phyloP scores from a whole-genome alignment of 2,329 filamentous ascomycete genomes.

The Scedosporium minutisporum region DNA sequence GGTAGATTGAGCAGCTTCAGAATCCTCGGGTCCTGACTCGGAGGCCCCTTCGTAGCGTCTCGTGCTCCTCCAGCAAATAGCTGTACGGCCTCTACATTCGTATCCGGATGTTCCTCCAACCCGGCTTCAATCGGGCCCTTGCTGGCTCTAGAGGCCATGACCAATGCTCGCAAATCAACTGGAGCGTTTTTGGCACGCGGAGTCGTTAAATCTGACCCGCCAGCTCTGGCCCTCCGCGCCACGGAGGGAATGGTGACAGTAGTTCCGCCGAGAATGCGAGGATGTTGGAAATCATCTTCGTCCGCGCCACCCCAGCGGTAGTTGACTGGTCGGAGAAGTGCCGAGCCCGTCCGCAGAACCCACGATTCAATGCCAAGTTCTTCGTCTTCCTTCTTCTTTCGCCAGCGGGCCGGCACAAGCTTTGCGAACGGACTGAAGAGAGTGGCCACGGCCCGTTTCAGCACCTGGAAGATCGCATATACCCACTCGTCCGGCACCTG shows the following conservation, averaged over 20 bases:
- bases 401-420: constrained; percentile 11
- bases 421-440: constrained; percentile 10
- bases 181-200: background rate
- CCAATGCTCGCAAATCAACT: constrained; percentile 20
- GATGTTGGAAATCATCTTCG: constrained; percentile 9
- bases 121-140: constrained; percentile 16
- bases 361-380: constrained; percentile 12
- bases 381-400: constrained; percentile 10
- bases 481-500: constrained; percentile 28
- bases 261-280: background rate
- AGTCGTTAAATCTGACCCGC: background rate
- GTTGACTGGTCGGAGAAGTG: constrained; percentile 13
- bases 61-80: constrained; percentile 18
- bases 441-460: constrained; percentile 12
- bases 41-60: constrained; percentile 20
- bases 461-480: constrained; percentile 16
- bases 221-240: constrained; percentile 8
- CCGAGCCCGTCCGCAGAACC: constrained; percentile 15
- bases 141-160: constrained; percentile 21
- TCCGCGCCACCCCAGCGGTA: constrained; percentile 15
- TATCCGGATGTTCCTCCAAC: constrained; percentile 31
- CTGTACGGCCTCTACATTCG: constrained; percentile 28
- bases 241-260: constrained; percentile 7
- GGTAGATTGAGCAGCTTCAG: constrained; percentile 15
- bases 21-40: constrained; percentile 28